Evolutionary conservation across 306 rosid genomes (phyloP).

Genomic region (Quercus aquifolioides): DNA sequence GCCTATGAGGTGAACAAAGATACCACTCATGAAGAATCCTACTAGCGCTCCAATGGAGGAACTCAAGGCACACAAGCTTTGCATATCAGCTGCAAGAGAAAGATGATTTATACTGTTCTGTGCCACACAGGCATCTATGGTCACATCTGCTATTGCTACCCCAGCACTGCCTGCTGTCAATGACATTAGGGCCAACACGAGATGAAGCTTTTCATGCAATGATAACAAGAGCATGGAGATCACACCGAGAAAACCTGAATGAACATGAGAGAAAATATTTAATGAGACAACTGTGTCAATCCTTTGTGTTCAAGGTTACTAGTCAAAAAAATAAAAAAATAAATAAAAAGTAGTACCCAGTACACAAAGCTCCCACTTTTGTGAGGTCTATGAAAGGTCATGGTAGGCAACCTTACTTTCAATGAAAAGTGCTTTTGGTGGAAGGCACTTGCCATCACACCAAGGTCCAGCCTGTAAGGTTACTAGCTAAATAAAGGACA

Average conservation of each 20-base stretch:
- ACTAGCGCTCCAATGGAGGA: slow-evolving; percentile 76
- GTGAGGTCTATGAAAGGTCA: no score
- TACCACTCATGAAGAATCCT: slow-evolving; percentile 82
- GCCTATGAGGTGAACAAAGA: slow-evolving; percentile 85
- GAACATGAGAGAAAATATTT: slow-evolving; percentile 1
- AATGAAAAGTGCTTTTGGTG: no score
- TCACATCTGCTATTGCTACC: slow-evolving; percentile 88
- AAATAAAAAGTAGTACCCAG: no score
- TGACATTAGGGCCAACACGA: slow-evolving; percentile 63
- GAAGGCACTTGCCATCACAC: no score
- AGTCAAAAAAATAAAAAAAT: background rate
- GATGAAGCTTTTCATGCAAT: slow-evolving; percentile 61
- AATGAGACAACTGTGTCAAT: slow-evolving; percentile 13
- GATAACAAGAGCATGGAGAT: slow-evolving; percentile 67
- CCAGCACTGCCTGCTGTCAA: slow-evolving; percentile 83
- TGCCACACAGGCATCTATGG: slow-evolving; percentile 96
- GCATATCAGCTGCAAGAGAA: slow-evolving; percentile 83
- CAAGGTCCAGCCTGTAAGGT: background rate
- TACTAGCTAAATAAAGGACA: background rate
- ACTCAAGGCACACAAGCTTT: slow-evolving; percentile 91
- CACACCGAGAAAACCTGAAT: slow-evolving; percentile 63
- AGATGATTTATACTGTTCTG: slow-evolving; percentile 82
- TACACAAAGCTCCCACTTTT: no score
- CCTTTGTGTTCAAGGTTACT: background rate
- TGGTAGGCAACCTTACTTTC: no score